Evolutionary conservation across 768 basidiomycete species (phyloP).

Genomic region (Roridomyces roridus): DNA sequence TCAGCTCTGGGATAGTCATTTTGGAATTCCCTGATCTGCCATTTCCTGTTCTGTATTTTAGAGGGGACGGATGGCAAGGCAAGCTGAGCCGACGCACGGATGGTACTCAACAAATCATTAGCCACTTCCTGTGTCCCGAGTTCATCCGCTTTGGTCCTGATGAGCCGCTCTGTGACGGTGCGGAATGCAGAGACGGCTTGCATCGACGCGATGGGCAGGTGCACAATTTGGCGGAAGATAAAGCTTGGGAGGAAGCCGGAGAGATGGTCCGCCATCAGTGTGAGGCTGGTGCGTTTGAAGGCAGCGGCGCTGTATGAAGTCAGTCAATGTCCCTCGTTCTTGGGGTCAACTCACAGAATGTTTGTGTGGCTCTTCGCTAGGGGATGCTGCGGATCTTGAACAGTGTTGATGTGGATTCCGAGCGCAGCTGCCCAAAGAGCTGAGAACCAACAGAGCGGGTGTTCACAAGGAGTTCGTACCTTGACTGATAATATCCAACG

Average conservation of each 20-base stretch:
- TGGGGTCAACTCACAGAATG: background rate
- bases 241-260: constrained; percentile 1
- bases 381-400: background rate
- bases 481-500: constrained; percentile 16
- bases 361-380: background rate
- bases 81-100: background rate
- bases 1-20: constrained; percentile 13
- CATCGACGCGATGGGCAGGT: constrained; percentile 7
- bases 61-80: background rate
- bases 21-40: constrained; percentile 7
- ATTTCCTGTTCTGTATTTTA: background rate
- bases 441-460: background rate
- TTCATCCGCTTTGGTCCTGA: background rate
- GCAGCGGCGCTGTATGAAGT: background rate
- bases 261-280: background rate
- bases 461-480: background rate
- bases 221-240: constrained; percentile 4
- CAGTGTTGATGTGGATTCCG: constrained; percentile 3
- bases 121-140: background rate
- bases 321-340: background rate
- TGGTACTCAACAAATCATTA: constrained; percentile 1
- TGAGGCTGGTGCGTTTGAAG: background rate
- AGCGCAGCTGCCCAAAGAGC: background rate
- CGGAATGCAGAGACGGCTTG: background rate
- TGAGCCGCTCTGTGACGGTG: background rate